These are phyloP conservation scores for Volvox carteri DNA, from an alignment of 163 green algal genomes.

Conservation along the genomic window DNA sequence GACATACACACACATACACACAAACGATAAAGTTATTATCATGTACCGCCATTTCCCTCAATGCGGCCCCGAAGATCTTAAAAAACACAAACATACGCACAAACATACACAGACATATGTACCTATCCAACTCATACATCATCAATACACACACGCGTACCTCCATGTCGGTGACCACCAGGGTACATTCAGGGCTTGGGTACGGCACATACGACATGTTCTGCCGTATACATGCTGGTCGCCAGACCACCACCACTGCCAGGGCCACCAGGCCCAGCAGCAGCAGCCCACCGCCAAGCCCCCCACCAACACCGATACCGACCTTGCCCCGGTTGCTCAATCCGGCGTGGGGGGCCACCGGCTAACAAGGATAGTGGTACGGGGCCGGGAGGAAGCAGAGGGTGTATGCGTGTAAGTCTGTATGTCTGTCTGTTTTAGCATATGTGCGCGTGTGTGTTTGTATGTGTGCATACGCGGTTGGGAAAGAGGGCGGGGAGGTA, in stretches of 20 bases:
- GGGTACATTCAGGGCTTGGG: neutral
- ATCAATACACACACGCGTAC: neutral
- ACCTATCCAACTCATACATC: no score
- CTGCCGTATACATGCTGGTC: neutral
- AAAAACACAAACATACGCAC: neutral
- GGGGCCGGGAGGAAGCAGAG: neutral
- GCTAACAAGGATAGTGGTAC: neutral
- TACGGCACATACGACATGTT: neutral
- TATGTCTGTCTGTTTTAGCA: no score
- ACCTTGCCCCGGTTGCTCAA: neutral
- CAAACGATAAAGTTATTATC: no score
- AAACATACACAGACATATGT: no score
- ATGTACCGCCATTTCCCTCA: no score
- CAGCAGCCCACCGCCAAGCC: neutral
- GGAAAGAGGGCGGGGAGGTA: no score
- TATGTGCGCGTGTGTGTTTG: no score
- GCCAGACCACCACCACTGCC: neutral
- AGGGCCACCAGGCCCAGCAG: neutral
- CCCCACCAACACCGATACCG: slow-evolving; percentile 6
- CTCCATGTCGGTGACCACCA: slow-evolving; percentile 48
- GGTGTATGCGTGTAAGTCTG: no score
- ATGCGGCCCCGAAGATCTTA: no score
- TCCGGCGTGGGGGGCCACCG: neutral
- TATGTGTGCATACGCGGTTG: no score
- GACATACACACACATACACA: no score